Conservation (phyloP, 1,284 basidiomycete species). For the Cryptococcus sp. region DNA sequence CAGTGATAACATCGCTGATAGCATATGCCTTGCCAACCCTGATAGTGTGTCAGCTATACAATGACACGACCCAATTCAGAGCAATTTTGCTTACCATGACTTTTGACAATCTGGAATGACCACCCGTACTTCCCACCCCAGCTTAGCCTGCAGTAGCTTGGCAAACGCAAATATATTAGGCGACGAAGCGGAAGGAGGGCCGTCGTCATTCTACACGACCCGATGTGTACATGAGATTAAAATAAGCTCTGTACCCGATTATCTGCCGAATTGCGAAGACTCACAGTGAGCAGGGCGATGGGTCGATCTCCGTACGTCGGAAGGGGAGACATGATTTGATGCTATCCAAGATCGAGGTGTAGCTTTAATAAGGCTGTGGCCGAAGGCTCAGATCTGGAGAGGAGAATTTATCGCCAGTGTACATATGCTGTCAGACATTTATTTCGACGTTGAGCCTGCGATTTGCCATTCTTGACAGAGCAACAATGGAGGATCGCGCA, state of each 20-base stretch:
- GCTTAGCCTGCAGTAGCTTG: conserved; percentile 62
- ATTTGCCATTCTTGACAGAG: too few species aligned
- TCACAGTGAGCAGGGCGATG: conserved; percentile 46
- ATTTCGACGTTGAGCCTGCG: too few species aligned
- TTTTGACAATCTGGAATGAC: conserved; percentile 85
- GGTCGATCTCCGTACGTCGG: conserved; percentile 37
- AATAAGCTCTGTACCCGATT: not conserved
- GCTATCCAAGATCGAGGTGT: too few species aligned
- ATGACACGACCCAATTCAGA: too few species aligned
- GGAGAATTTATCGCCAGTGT: too few species aligned
- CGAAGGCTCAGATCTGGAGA: too few species aligned
- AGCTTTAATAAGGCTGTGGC: too few species aligned
- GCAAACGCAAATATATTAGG: conserved; percentile 83
- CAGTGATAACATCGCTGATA: conserved; percentile 73
- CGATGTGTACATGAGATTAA: conserved; percentile 3
- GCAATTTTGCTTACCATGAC: conserved; percentile 63
- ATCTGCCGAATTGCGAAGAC: conserved; percentile 5
- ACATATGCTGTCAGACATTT: too few species aligned
- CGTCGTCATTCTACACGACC: conserved; percentile 65
- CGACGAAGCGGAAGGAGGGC: conserved; percentile 69
- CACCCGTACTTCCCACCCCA: conserved; percentile 84
- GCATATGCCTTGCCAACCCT: conserved; percentile 75
- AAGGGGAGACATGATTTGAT: conserved; percentile 30
- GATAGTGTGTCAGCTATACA: not conserved
- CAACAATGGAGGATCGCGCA: too few species aligned